Evolutionary conservation across 306 rosid species (phyloP).

Genomic region (Pyrus communis): DNA sequence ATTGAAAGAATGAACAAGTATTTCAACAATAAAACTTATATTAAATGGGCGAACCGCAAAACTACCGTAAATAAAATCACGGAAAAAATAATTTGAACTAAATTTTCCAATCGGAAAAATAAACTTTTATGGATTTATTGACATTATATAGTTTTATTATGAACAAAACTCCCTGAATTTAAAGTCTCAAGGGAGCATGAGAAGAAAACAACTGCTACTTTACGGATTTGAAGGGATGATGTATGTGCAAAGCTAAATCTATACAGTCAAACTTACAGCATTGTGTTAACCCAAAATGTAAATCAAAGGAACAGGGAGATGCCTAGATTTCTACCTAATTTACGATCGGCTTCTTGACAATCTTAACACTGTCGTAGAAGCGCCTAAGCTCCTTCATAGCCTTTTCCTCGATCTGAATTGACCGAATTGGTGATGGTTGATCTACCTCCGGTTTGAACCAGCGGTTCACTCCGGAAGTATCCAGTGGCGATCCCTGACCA

Average conservation of each 20-base stretch:
- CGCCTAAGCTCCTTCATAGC: constrained; percentile 98
- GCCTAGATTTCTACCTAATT: constrained; percentile 18
- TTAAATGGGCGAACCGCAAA: neutral
- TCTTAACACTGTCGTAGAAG: constrained; percentile 78
- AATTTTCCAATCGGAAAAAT: neutral
- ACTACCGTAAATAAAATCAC: neutral
- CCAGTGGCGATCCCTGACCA: constrained; percentile 77
- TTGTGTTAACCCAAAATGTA: neutral
- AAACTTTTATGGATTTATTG: neutral
- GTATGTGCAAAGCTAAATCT: constrained; percentile 38
- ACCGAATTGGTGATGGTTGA: constrained; percentile 77
- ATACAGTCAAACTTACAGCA: constrained; percentile 36
- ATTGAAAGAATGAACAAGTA: too few species aligned
- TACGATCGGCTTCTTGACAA: constrained; percentile 50
- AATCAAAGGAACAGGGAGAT: neutral
- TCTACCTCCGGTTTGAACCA: constrained; percentile 92
- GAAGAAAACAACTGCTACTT: neutral
- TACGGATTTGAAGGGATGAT: neutral
- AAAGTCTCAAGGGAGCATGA: neutral
- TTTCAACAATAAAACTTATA: neutral
- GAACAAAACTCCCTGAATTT: neutral
- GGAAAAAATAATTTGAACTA: neutral
- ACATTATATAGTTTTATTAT: neutral
- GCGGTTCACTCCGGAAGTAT: constrained; percentile 58
- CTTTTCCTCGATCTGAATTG: constrained; percentile 90